phyloP scores from a whole-genome alignment of 2,329 filamentous ascomycete species.

The Blumeria graminis region DNA sequence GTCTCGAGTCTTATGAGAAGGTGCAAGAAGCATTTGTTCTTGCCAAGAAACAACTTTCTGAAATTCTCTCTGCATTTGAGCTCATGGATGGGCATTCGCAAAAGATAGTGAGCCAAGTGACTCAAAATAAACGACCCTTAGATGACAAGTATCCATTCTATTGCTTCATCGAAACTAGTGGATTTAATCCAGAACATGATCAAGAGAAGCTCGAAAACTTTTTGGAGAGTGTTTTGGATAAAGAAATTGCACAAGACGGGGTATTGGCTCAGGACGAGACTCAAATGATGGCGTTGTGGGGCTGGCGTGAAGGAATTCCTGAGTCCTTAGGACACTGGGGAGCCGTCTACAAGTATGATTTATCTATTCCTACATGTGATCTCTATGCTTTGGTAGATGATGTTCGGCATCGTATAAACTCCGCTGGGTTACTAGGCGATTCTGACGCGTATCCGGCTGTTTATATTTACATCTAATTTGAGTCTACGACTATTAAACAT shows the following conservation, averaged over 20 bases:
- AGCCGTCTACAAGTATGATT: slow-evolving; percentile 94
- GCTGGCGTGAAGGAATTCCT: slow-evolving; percentile 79
- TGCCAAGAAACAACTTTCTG: slow-evolving; percentile 71
- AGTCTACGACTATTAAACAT: no score
- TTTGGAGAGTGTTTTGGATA: slow-evolving; percentile 74
- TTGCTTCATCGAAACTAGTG: slow-evolving; percentile 87
- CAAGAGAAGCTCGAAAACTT: slow-evolving; percentile 74
- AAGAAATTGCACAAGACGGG: slow-evolving; percentile 69
- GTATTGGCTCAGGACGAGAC: slow-evolving; percentile 86
- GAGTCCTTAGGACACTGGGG: slow-evolving; percentile 78
- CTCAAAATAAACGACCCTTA: slow-evolving; percentile 54
- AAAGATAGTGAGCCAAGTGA: slow-evolving; percentile 48
- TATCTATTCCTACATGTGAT: slow-evolving; percentile 74
- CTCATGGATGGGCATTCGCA: slow-evolving; percentile 82
- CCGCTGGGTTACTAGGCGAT: slow-evolving; percentile 55
- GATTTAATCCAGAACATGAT: slow-evolving; percentile 84
- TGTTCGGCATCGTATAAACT: slow-evolving; percentile 43
- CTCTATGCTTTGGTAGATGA: slow-evolving; percentile 83
- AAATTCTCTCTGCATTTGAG: slow-evolving; percentile 94
- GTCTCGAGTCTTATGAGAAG: slow-evolving; percentile 72
- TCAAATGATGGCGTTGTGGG: slow-evolving; percentile 66
- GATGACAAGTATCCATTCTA: slow-evolving; percentile 80
- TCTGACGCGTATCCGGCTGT: slow-evolving; percentile 56
- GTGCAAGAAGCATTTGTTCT: slow-evolving; percentile 67
- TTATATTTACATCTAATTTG: no score